Base-by-base conservation (phyloP, 2,329 filamentous ascomycete species). In the Teratosphaeriaceae sp. region DNA sequence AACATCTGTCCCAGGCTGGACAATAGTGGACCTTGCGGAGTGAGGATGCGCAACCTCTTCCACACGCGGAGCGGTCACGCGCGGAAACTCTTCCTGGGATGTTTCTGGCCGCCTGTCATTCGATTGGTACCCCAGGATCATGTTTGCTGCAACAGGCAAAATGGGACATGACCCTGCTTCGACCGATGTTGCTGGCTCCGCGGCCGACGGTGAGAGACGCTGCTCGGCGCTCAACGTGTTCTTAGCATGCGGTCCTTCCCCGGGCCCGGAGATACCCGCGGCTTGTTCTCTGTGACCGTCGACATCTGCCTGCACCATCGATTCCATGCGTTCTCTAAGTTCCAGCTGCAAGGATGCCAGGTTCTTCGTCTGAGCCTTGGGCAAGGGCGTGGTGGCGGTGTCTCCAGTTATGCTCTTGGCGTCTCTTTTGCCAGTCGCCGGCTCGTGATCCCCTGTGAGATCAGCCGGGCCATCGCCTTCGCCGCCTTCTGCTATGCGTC, bases 21-120 rank as follows among this genome's bases (percentile, higher is more conserved):
- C 31, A 35, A 35, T 35, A 18, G 16, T 35, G 31, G 31, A 18
- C 31, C 31, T 18, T 35, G 31, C 31, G 16, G 31, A 35, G 16
- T 35, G 31, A 35, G 31, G 31, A 35, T 19, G 31, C 16, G 7
- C 7, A 35, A 18, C 31, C 31, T 18, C 31, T 35, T 35, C 31
- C 31, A 35, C 31, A 35, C 31, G 16, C 16, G 31, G 31, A 35
- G 31, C 31, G 31, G 31, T 35, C 31, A 35, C 16, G 31, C 15
- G 31, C 31, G 31, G 31, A 19, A 35, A 19, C 31, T 35, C 20
- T 35, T 35, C 31, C 31, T 35, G 31, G 31, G 31, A 35, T 35
- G 31, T 35, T 18, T 35, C 16, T 35, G 31, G 31, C 31, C 31
- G 31, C 31, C 31, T 35, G 31, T 35, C 31, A 35, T 35, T 18